Evolutionary conservation across 2,329 filamentous ascomycete species (phyloP).

Genomic region (Pyrenophora seminiperda): DNA sequence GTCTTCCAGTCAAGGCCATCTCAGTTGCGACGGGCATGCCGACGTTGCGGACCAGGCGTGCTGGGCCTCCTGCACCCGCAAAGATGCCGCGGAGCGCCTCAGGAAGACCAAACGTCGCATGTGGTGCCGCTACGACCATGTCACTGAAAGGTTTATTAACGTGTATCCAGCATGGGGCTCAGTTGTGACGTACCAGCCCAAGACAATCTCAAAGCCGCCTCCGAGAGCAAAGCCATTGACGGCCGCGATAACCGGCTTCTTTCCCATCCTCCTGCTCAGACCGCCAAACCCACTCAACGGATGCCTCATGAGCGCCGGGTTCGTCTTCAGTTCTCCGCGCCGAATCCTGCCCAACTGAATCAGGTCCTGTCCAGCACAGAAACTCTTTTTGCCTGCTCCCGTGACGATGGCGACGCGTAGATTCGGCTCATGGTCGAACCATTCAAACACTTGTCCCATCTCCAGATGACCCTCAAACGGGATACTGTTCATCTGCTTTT

Average conservation of each 20-base stretch:
- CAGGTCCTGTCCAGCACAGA: conserved; percentile 62
- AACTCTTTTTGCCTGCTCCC: conserved; percentile 58
- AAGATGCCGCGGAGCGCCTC: conserved; percentile 62
- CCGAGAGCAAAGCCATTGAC: conserved; percentile 64
- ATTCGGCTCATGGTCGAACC: conserved; percentile 59
- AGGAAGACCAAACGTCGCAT: conserved; percentile 59
- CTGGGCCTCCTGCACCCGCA: conserved; percentile 59
- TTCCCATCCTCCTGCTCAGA: conserved; percentile 61
- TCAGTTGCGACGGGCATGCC: conserved; percentile 58
- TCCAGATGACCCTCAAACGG: conserved; percentile 54
- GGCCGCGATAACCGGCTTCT: conserved; percentile 65
- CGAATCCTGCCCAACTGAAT: conserved; percentile 51
- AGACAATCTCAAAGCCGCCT: conserved; percentile 62
- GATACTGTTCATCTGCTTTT: conserved; percentile 55
- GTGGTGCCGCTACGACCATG: conserved; percentile 59
- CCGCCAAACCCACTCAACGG: conserved; percentile 60
- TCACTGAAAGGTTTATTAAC: conserved; percentile 46
- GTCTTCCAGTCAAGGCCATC: conserved; percentile 56
- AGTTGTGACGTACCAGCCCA: conserved; percentile 55
- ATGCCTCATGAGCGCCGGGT: conserved; percentile 42
- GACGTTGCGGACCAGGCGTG: conserved; percentile 56
- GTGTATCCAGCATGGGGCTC: not conserved
- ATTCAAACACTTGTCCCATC: conserved; percentile 56
- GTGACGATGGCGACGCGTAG: conserved; percentile 56
- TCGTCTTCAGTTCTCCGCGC: conserved; percentile 29